Evolutionary conservation across 257 asterid species (phyloP).

Genomic region (Solanum megistacrolobum): DNA sequence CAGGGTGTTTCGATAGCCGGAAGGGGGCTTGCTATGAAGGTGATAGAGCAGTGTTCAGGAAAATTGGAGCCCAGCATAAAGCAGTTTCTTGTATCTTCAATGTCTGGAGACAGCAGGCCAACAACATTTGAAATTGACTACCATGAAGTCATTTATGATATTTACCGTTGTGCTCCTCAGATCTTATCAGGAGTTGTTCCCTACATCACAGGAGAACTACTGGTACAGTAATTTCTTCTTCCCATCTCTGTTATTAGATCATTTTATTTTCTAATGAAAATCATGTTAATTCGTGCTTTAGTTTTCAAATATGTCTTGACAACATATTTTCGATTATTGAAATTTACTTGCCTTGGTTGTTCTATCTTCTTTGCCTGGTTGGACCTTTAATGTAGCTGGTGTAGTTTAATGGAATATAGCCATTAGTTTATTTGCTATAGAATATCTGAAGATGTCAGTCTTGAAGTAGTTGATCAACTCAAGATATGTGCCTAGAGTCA

Average conservation of each 20-base stretch:
- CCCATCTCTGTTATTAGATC: constrained; percentile 1
- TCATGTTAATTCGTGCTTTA: not conserved
- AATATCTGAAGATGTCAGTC: not conserved
- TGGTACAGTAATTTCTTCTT: constrained; percentile 46
- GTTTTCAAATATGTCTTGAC: not conserved
- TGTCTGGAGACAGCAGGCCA: constrained; percentile 76
- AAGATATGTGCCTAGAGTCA: not conserved
- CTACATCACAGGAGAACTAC: constrained; percentile 89
- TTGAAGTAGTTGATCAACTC: not conserved
- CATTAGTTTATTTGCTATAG: not conserved
- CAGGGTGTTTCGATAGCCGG: constrained; percentile 69
- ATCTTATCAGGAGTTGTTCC: constrained; percentile 85
- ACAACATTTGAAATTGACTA: constrained; percentile 49
- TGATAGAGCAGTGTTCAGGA: constrained; percentile 63
- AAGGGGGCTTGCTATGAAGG: constrained; percentile 77
- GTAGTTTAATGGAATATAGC: not conserved
- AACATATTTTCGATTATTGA: not conserved
- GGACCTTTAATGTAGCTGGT: not conserved
- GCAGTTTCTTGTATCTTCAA: constrained; percentile 73
- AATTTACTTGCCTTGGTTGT: not conserved
- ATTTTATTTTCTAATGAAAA: not conserved
- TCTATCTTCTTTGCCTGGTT: not conserved
- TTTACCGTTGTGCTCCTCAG: constrained; percentile 72
- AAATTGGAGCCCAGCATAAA: constrained; percentile 82
- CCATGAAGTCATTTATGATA: constrained; percentile 68